Conservation (phyloP, 2,329 filamentous ascomycete species). For the Penicillium freii region DNA sequence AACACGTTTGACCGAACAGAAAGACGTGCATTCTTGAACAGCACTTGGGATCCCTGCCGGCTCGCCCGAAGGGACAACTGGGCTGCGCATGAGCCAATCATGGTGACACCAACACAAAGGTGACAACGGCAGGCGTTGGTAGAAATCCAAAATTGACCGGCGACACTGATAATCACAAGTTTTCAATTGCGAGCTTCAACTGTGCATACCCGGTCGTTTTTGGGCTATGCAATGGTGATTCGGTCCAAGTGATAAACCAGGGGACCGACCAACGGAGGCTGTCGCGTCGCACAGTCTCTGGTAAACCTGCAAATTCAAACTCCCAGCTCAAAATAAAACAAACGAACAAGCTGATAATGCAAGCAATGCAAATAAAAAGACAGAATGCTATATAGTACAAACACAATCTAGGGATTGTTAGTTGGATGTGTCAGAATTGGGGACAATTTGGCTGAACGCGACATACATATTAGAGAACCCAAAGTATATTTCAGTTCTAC, state of each 20-base stretch:
- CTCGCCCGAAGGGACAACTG: conserved; percentile 12
- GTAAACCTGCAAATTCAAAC: not conserved
- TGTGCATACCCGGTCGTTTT: not conserved
- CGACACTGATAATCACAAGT: not conserved
- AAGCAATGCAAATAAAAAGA: conserved; percentile 2
- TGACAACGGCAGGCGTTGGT: conserved; percentile 1
- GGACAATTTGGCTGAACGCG: too few relatives aligned
- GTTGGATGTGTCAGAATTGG: not conserved
- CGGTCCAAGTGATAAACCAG: not conserved
- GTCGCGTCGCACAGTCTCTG: not conserved
- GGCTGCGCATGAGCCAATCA: conserved; percentile 13
- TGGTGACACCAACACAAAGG: conserved; percentile 12
- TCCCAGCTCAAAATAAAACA: not conserved
- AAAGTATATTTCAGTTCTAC: not conserved
- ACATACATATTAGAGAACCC: not conserved
- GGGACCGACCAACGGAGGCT: not conserved
- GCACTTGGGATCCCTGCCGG: conserved; percentile 3
- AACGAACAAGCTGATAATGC: not conserved
- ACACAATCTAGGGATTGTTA: conserved; percentile 9
- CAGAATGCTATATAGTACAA: conserved; percentile 10
- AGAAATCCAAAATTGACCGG: not conserved
- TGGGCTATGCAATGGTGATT: not conserved
- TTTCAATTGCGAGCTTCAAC: not conserved
- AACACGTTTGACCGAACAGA: conserved; percentile 1
- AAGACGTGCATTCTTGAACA: conserved; percentile 2